Conservation (phyloP, 805 yeast species). For the Candida silvicultrix region DNA sequence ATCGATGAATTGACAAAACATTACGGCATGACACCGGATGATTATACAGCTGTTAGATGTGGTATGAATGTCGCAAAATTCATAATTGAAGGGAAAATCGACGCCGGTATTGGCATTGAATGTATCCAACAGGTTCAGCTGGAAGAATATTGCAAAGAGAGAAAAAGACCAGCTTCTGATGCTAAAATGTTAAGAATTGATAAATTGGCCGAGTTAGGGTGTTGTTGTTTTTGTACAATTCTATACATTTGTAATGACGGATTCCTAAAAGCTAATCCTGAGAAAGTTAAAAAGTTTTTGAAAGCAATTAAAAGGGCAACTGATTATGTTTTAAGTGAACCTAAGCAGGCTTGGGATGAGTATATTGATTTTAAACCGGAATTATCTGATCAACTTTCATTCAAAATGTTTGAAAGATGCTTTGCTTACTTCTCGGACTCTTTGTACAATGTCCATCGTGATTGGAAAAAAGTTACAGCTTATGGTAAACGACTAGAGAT, state of each 20-base stretch:
- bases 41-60: conserved; percentile 51
- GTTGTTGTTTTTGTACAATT: conserved; percentile 54
- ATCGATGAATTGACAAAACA: conserved; percentile 49
- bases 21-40: conserved; percentile 49
- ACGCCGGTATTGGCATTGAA: conserved; percentile 55
- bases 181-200: conserved; percentile 54
- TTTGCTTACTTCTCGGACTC: conserved; percentile 49
- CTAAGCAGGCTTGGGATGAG: conserved; percentile 40
- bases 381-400: conserved; percentile 33
- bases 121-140: conserved; percentile 54
- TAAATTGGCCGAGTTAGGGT: conserved; percentile 47
- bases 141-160: conserved; percentile 39
- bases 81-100: conserved; percentile 48
- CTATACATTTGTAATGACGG: conserved; percentile 47
- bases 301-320: conserved; percentile 46
- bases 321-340: conserved; percentile 37
- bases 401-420: conserved; percentile 44
- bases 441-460: conserved; percentile 47
- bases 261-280: conserved; percentile 40
- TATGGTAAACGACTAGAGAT: conserved; percentile 50
- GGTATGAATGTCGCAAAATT: conserved; percentile 56
- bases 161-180: conserved; percentile 37
- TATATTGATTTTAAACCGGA: conserved; percentile 42
- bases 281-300: conserved; percentile 38
- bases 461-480: conserved; percentile 49